Percentiles rank a stretch among this genome's conserved stretches.
phyloP scores from a whole-genome alignment of 306 rosid genomes.

The Mimosa pudica region DNA sequence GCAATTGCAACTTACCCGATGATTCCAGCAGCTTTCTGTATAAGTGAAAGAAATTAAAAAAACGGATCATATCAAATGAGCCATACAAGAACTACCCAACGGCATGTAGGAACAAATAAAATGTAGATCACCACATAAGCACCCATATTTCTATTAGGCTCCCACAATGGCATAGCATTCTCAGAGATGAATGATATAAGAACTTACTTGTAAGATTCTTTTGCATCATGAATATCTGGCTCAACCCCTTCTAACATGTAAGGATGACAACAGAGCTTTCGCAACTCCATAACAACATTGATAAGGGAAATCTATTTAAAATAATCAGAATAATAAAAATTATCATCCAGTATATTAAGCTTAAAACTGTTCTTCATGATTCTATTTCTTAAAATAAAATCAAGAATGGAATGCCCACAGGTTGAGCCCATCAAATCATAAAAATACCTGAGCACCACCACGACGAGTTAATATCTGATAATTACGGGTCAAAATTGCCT shows the following conservation, averaged over 20 bases:
- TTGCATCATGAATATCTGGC: constrained; percentile 81
- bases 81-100: neutral
- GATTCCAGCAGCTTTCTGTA: constrained; percentile 72
- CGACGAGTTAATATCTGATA: constrained; percentile 93
- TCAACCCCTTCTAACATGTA: constrained; percentile 99
- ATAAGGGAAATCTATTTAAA: constrained; percentile 86
- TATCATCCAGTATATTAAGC: neutral
- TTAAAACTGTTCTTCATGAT: constrained; percentile 18
- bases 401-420: constrained; percentile 15
- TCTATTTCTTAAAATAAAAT: constrained; percentile 19
- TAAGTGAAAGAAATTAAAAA: constrained; percentile 4
- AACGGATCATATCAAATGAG: constrained; percentile 12
- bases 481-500: constrained; percentile 96
- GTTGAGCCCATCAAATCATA: constrained; percentile 16
- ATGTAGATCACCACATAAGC: constrained; percentile 24
- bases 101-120: constrained; percentile 23
- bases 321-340: constrained; percentile 33
- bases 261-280: constrained; percentile 98
- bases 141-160: constrained; percentile 15
- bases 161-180: constrained; percentile 20
- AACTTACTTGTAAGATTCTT: constrained; percentile 75
- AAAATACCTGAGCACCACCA: constrained; percentile 92
- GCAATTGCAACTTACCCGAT: constrained; percentile 92
- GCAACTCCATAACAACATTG: constrained; percentile 97
- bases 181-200: constrained; percentile 19